Percentiles rank a stretch among this genome's conserved stretches.
These are phyloP conservation scores for Lanmaoa rubissima DNA, from an alignment of 768 basidiomycete species.

Conservation along the genomic window DNA sequence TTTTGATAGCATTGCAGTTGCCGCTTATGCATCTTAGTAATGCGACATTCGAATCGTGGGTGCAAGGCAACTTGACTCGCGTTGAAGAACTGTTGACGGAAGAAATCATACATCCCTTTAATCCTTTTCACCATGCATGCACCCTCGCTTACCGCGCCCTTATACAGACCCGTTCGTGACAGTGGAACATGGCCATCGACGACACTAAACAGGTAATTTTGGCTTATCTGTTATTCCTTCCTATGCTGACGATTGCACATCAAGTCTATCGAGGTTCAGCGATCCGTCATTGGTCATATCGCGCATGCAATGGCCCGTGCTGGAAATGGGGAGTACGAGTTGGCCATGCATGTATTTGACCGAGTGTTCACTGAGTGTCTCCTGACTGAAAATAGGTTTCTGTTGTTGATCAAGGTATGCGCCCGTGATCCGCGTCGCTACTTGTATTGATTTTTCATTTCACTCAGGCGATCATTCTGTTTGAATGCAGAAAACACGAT, in stretches of 20 bases:
- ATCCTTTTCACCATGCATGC: not conserved
- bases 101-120: not conserved
- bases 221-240: no score
- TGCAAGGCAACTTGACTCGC: not conserved
- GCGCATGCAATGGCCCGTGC: no score
- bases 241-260: no score
- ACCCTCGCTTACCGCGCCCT: conserved; percentile 4
- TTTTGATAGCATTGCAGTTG: not conserved
- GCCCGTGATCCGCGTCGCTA: accelerated
- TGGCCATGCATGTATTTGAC: conserved; percentile 6
- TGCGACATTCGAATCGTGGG: not conserved
- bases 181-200: no score
- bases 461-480: conserved; percentile 4
- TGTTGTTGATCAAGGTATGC: conserved; percentile 14
- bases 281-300: no score
- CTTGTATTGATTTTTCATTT: not conserved
- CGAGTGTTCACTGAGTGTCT: not conserved
- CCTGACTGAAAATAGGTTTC: not conserved
- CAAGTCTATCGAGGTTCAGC: no score
- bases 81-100: conserved; percentile 1
- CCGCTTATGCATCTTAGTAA: not conserved
- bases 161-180: not conserved
- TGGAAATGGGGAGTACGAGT: conserved; percentile 1
- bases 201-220: no score
- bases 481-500: conserved; percentile 6